Percentiles rank a stretch among this genome's conserved stretches.
Evolutionary conservation across 495 filamentous ascomycete genomes (phyloP).

Genomic region (Chaetomidium leptoderma): DNA sequence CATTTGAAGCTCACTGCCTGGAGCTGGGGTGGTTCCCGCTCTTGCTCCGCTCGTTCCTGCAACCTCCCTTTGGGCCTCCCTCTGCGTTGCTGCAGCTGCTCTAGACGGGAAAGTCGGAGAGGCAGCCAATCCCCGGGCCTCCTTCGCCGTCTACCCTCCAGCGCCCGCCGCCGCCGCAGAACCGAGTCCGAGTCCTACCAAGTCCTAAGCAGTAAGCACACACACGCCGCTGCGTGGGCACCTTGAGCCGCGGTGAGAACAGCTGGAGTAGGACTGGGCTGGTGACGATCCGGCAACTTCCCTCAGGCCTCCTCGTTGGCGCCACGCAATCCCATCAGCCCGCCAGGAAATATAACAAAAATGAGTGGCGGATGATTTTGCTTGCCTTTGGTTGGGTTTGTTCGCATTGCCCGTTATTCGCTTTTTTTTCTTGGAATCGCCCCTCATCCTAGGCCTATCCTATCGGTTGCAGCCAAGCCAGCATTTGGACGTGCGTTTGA

Average conservation of each 20-base stretch:
- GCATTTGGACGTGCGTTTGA: neutral
- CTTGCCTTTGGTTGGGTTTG: slow-evolving; percentile 16
- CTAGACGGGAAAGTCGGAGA: slow-evolving; percentile 17
- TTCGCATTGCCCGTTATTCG: slow-evolving; percentile 16
- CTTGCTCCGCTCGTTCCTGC: too few species aligned
- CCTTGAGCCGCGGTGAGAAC: slow-evolving; percentile 2
- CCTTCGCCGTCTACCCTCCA: slow-evolving; percentile 15
- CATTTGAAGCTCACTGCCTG: neutral
- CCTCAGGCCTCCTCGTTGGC: slow-evolving; percentile 19
- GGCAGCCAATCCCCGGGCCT: slow-evolving; percentile 27
- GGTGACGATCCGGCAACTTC: slow-evolving; percentile 20
- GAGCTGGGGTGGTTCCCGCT: neutral
- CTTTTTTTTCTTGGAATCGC: neutral
- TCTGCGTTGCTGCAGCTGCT: neutral
- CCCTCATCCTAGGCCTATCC: slow-evolving; percentile 1
- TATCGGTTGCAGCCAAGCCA: neutral
- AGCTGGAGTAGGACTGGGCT: slow-evolving; percentile 22
- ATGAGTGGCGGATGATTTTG: slow-evolving; percentile 34
- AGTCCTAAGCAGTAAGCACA: slow-evolving; percentile 19
- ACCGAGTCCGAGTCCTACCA: slow-evolving; percentile 24
- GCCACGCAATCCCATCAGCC: neutral
- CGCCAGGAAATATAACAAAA: slow-evolving; percentile 31
- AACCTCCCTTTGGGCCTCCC: neutral
- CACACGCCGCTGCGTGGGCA: slow-evolving; percentile 5
- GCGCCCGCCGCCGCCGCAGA: slow-evolving; percentile 16